A percentile compares a stretch with the other conserved stretches of the same genome.
Conservation (phyloP, 176 grass and related monocot species). For the Bonia amplexicaulis region DNA sequence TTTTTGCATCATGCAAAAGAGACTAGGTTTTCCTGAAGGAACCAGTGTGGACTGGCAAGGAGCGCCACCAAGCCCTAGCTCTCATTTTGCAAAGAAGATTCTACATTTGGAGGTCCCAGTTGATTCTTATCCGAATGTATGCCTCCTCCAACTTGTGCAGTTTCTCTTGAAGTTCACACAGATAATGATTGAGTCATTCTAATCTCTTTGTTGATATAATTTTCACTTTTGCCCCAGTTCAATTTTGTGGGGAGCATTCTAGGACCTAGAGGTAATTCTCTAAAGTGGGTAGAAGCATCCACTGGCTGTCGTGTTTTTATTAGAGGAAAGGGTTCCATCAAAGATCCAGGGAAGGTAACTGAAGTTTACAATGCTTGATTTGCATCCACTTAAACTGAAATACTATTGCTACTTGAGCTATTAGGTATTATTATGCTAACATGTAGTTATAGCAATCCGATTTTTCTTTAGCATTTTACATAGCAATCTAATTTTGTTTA, state of each 20-base stretch:
- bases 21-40: constrained; percentile 80
- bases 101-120: constrained; percentile 85
- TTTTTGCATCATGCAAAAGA: constrained; percentile 45
- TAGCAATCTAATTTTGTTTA: neutral
- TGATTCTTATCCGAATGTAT: constrained; percentile 82
- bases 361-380: constrained; percentile 20
- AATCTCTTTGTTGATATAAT: constrained; percentile 22
- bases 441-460: neutral
- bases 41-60: constrained; percentile 87
- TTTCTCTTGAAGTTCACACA: constrained; percentile 3
- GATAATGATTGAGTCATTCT: neutral
- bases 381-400: neutral
- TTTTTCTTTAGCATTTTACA: neutral
- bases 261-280: constrained; percentile 91
- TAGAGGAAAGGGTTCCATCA: constrained; percentile 95
- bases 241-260: constrained; percentile 99
- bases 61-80: constrained; percentile 80
- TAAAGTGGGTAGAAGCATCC: constrained; percentile 92
- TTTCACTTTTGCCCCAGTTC: constrained; percentile 49
- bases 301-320: constrained; percentile 99
- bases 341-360: constrained; percentile 91
- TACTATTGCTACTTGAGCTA: neutral
- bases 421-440: neutral
- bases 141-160: constrained; percentile 3
- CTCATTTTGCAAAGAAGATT: constrained; percentile 82